Evolutionary conservation across 192 early-diverging fungal genomes (phyloP).

Genomic region (Entophlyctis luteolus): DNA sequence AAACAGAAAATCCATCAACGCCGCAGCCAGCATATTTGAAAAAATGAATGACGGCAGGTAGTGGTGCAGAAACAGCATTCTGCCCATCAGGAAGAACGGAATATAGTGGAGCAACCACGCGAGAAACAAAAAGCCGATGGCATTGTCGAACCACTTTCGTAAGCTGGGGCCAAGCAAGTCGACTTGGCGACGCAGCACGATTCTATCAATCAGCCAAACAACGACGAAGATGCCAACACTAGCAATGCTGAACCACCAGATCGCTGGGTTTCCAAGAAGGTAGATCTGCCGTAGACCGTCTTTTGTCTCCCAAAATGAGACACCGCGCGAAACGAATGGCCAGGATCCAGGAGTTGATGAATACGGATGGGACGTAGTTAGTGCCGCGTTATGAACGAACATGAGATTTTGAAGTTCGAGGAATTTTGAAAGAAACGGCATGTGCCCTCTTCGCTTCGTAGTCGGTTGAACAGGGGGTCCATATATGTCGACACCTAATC

Average conservation of each 20-base stretch:
- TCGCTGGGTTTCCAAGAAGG: conserved; percentile 82
- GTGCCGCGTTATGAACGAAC: conserved; percentile 83
- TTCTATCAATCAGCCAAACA: conserved; percentile 63
- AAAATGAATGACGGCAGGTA: conserved; percentile 87
- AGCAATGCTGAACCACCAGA: conserved; percentile 71
- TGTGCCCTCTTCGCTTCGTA: conserved; percentile 52
- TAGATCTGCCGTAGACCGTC: conserved; percentile 80
- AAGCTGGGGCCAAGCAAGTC: conserved; percentile 53
- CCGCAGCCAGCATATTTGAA: conserved; percentile 70
- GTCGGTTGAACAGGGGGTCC: conserved; percentile 9
- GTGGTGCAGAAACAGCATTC: conserved; percentile 91
- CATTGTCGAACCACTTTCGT: conserved; percentile 52
- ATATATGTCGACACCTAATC: conserved; percentile 36
- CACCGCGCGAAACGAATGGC: conserved; percentile 81
- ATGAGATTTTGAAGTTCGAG: conserved; percentile 83
- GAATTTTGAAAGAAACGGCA: conserved; percentile 80
- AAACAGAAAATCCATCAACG: conserved; percentile 69
- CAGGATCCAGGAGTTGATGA: conserved; percentile 82
- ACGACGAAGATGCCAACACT: conserved; percentile 60
- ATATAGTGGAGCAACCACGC: conserved; percentile 84
- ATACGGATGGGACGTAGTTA: conserved; percentile 91
- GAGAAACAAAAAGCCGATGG: conserved; percentile 75
- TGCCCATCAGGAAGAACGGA: conserved; percentile 90
- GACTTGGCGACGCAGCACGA: conserved; percentile 70
- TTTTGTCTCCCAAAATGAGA: conserved; percentile 88